Conservation (phyloP, 495 filamentous ascomycete species). For the Podospora australis region DNA sequence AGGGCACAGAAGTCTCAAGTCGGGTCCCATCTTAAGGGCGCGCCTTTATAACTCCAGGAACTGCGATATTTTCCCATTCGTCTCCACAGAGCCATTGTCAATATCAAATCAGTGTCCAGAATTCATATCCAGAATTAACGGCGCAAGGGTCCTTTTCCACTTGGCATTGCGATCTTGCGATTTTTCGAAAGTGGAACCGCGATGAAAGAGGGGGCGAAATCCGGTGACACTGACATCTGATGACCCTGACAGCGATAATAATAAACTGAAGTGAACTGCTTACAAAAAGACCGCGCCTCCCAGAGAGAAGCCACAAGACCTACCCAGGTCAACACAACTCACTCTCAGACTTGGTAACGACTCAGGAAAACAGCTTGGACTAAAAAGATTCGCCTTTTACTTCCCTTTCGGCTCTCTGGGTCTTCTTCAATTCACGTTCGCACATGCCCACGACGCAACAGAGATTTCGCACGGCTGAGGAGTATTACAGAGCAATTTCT, state of each 20-base stretch:
- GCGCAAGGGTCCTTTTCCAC: slow-evolving; percentile 1
- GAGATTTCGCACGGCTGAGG: slow-evolving; percentile 51
- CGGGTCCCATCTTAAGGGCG: neutral
- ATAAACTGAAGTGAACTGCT: slow-evolving; percentile 5
- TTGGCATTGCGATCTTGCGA: neutral
- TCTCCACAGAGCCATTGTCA: slow-evolving; percentile 7
- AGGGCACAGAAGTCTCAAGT: neutral
- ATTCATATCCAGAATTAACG: slow-evolving; percentile 5
- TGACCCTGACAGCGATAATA: no score
- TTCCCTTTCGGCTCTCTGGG: no score
- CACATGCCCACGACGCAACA: slow-evolving; percentile 28
- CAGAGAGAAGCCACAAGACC: neutral
- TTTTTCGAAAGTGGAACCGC: neutral
- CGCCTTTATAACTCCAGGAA: neutral
- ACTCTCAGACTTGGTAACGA: no score
- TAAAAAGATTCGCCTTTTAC: no score
- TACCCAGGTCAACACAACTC: no score
- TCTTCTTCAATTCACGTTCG: no score
- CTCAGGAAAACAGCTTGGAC: no score
- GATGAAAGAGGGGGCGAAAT: no score
- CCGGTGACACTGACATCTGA: slow-evolving; percentile 1
- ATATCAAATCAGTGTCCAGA: neutral
- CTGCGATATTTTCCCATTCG: slow-evolving; percentile 7
- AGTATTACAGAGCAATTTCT: slow-evolving; percentile 50
- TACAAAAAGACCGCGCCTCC: slow-evolving; percentile 14